These are phyloP conservation scores for Coemansia sp. DNA, from an alignment of 192 early-diverging fungal species.

Conservation along the genomic window DNA sequence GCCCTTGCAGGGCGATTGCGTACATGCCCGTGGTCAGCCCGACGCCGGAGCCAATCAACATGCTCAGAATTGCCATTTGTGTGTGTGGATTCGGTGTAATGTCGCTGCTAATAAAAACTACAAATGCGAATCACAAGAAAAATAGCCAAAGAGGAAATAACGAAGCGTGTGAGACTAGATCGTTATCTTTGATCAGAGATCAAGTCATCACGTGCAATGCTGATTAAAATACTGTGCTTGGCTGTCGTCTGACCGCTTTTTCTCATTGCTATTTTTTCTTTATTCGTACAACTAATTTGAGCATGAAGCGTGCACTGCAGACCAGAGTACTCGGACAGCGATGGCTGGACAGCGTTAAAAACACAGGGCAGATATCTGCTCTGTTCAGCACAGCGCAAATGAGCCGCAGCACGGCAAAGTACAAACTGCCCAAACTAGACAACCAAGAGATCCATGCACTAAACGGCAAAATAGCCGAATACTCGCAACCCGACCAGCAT, in stretches of 20 bases:
- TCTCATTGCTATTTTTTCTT: background rate
- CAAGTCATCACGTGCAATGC: background rate
- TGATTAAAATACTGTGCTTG: background rate
- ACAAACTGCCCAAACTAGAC: conserved; percentile 36
- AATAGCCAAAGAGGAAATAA: background rate
- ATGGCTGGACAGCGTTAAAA: background rate
- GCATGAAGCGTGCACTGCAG: background rate
- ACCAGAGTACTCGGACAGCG: background rate
- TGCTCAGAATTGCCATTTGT: conserved; percentile 28
- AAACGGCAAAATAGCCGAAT: conserved; percentile 22
- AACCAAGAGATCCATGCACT: conserved; percentile 18
- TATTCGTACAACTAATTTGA: background rate
- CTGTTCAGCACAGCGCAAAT: background rate
- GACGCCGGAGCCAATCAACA: conserved; percentile 35
- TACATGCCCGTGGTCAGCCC: conserved; percentile 48
- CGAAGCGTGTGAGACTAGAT: background rate
- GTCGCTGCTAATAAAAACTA: background rate
- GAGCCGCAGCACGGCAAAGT: conserved; percentile 18
- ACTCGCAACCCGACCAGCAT: conserved; percentile 7
- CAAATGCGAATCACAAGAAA: background rate
- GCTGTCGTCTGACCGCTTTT: background rate
- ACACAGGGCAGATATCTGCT: background rate
- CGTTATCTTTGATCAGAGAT: conserved; percentile 4
- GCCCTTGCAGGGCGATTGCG: conserved; percentile 41
- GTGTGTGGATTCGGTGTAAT: background rate